Percentiles rank a stretch among this genome's conserved stretches.
phyloP scores from a whole-genome alignment of 345 rosid species.

The Populus davidiana region DNA sequence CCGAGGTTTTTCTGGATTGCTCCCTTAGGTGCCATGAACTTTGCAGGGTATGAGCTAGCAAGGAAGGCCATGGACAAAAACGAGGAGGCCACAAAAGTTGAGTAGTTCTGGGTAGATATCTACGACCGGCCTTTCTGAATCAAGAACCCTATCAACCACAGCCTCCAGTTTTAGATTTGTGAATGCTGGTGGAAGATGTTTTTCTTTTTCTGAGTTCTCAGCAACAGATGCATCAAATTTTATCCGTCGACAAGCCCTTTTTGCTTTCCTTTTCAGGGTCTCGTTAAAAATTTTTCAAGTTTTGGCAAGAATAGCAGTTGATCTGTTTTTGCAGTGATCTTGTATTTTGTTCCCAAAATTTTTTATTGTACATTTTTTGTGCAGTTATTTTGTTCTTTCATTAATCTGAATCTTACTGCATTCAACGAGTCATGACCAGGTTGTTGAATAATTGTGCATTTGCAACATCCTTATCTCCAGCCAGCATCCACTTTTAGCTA shows the following conservation, averaged over 20 bases:
- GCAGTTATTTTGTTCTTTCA: slow-evolving; percentile 6
- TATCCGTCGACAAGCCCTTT: slow-evolving; percentile 36
- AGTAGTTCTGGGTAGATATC: slow-evolving; percentile 28
- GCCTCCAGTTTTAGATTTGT: slow-evolving; percentile 11
- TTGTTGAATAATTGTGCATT: not conserved
- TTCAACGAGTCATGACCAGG: not conserved
- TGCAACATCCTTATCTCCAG: not conserved
- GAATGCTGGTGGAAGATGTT: slow-evolving; percentile 27
- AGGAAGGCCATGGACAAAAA: slow-evolving; percentile 81
- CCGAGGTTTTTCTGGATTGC: slow-evolving; percentile 99
- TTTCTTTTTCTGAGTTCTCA: slow-evolving; percentile 4
- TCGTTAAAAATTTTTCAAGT: not conserved
- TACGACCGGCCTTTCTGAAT: not conserved
- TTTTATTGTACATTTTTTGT: slow-evolving; percentile 17
- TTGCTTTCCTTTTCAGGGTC: not conserved
- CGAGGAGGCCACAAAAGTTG: slow-evolving; percentile 44
- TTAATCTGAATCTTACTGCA: not conserved
- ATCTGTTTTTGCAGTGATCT: slow-evolving; percentile 11
- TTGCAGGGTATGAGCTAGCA: slow-evolving; percentile 93
- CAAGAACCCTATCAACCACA: not conserved
- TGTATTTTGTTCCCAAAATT: slow-evolving; percentile 1
- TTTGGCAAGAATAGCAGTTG: slow-evolving; percentile 4
- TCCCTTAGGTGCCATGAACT: slow-evolving; percentile 99
- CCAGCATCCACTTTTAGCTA: not conserved
- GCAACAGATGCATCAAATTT: slow-evolving; percentile 18